phyloP scores from a whole-genome alignment of 148 eudicot genomes.

The Rhododendron simsii region DNA sequence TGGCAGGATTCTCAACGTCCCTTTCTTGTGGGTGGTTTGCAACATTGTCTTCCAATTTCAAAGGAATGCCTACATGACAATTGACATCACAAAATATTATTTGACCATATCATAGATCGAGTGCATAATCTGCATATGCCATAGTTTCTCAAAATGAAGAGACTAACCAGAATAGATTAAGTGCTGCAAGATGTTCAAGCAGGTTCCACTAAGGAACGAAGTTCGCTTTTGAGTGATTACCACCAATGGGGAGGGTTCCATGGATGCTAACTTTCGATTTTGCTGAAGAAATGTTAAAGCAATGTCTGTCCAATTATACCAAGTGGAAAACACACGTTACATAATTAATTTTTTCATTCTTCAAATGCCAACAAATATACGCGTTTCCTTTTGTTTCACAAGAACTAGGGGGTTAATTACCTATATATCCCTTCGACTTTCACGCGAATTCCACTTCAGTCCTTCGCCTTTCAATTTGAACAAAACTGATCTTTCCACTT shows the following conservation, averaged over 20 bases:
- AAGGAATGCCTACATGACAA: not conserved
- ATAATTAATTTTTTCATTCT: too few species aligned
- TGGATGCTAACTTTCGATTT: not conserved
- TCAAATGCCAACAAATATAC: too few species aligned
- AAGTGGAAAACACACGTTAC: too few species aligned
- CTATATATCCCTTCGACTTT: not conserved
- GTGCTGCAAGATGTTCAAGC: not conserved
- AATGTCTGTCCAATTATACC: too few species aligned
- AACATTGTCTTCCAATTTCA: not conserved
- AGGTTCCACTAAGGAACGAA: not conserved
- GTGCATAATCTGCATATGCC: not conserved
- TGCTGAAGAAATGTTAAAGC: not conserved
- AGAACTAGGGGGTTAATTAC: too few species aligned
- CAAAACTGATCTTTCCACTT: not conserved
- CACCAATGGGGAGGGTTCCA: not conserved
- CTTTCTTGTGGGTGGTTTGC: not conserved
- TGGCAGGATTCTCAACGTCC: not conserved
- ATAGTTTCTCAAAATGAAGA: not conserved
- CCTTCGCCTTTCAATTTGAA: not conserved
- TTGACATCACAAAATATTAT: not conserved
- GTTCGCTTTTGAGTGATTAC: not conserved
- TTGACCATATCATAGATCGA: too few species aligned
- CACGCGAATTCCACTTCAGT: not conserved
- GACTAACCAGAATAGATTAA: not conserved
- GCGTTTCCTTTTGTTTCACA: too few species aligned